Base-by-base conservation (phyloP, 2,329 filamentous ascomycete genomes). In the Dendryphion nanum region DNA sequence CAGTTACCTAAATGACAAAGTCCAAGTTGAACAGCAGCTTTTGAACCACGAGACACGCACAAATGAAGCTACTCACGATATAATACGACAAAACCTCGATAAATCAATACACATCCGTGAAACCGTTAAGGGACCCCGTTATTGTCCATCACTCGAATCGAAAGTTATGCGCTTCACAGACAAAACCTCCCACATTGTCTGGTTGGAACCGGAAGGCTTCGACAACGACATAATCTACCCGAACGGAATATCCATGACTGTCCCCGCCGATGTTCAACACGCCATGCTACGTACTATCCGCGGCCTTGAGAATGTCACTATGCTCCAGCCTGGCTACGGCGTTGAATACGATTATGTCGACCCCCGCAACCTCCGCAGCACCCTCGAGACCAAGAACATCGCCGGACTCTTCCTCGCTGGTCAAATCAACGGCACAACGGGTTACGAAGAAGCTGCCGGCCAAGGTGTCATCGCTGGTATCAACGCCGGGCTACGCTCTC, bases 261-360 rank as follows among this genome's bases (percentile, higher is more conserved):
- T 98, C 3, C 93, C 93, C 0, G 83, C 82, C 0, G 88, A 91
- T 40, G 89, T 86, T 0, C 93, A 98, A 63, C 83, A 87, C 53
- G 78, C 83, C 35, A 81, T 94, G 59, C 74, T 98, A n/a, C 85
- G 82, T 39, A 95, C 89, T 0, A 85, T 98, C 37, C 77, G 71
- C n/a, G 93, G 93, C 0, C 76, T 98, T 2, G 91, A 97, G 59
- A 81, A 90, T 42, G 89, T 89, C 4, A 82, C 75, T 18, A 96
- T 98, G 90, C 78, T 95, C 5, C 91, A 97, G 57, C 85, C 91
- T 2, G 93, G 91, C 6, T 98, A 98, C 57, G 93, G 93, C 6
- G 93, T 98, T 2, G 93, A 98, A 64, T 98, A 98, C 66, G 93
- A 97, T 70, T 98, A 98, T 64, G 88, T 98, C 14, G 93, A 98